Percentiles rank a stretch among this genome's conserved stretches.
phyloP scores from a whole-genome alignment of 768 basidiomycete genomes.

The Rhizopogon rudus region DNA sequence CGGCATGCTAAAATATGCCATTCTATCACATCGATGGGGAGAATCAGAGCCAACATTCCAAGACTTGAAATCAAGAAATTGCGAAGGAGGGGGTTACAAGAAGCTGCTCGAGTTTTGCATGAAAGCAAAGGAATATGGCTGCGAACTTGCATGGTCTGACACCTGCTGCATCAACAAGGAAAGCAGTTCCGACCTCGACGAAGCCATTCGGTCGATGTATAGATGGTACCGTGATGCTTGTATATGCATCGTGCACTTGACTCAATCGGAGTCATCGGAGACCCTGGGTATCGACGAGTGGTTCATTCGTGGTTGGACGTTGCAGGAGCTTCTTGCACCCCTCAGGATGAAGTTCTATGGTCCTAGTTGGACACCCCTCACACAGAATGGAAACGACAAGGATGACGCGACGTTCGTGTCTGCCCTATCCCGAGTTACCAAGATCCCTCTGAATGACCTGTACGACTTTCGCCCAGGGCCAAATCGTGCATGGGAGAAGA shows the following conservation, averaged over 20 bases:
- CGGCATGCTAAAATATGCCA: conserved; percentile 2
- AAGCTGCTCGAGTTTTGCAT: conserved; percentile 1
- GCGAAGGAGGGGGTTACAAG: not conserved
- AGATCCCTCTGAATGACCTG: conserved; percentile 3
- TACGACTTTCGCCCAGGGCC: not conserved
- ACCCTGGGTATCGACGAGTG: conserved; percentile 4
- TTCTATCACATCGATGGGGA: conserved; percentile 5
- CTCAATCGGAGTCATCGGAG: not conserved
- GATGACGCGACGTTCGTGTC: not conserved
- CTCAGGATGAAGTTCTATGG: conserved; percentile 9
- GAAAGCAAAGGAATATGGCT: not conserved
- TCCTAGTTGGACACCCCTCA: conserved; percentile 5
- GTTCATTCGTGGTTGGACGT: conserved; percentile 12
- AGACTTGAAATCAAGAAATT: not conserved
- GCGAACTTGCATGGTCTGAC: conserved; percentile 6
- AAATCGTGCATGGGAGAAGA: conserved; percentile 2
- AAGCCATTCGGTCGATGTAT: conserved; percentile 15
- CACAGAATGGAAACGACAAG: conserved; percentile 1
- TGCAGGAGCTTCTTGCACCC: conserved; percentile 12
- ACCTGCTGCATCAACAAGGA: conserved; percentile 11
- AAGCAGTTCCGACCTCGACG: conserved; percentile 13
- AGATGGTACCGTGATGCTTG: conserved; percentile 11
- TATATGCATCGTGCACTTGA: conserved; percentile 10
- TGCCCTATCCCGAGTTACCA: conserved; percentile 1
- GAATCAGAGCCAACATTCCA: conserved; percentile 4